Conservation (phyloP, 2,329 filamentous ascomycete genomes). For the Rhytidhysteron rufulum region DNA sequence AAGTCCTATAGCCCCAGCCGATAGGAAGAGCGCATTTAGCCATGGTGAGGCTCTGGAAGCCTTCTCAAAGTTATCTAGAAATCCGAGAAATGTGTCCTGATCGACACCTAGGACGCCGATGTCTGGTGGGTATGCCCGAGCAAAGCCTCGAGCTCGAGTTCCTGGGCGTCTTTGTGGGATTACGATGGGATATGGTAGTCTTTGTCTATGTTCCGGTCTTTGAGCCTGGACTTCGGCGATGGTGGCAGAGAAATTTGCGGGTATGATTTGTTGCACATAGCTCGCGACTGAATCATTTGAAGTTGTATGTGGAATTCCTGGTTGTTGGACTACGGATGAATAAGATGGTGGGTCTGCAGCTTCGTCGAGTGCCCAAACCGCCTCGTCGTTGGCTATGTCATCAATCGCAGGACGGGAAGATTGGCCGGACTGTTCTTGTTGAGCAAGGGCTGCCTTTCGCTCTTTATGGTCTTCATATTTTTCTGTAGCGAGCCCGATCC, state of each 20-base stretch:
- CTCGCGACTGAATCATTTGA: background rate
- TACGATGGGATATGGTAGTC: slow-evolving; percentile 1
- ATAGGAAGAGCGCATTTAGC: slow-evolving; percentile 9
- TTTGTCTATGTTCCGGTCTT: background rate
- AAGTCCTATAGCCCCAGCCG: slow-evolving; percentile 36
- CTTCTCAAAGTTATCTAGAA: slow-evolving; percentile 1
- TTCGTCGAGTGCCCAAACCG: slow-evolving; percentile 2
- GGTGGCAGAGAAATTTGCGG: background rate
- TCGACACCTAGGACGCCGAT: background rate
- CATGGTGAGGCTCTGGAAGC: slow-evolving; percentile 3
- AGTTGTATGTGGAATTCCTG: background rate
- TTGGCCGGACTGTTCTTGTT: no score
- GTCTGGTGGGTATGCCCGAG: background rate
- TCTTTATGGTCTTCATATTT: background rate
- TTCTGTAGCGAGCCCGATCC: background rate
- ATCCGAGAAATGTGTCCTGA: background rate
- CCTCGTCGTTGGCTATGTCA: background rate
- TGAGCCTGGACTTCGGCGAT: background rate
- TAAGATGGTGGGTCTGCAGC: slow-evolving; percentile 1
- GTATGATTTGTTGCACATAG: background rate
- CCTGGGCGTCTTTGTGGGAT: slow-evolving; percentile 1
- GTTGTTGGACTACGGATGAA: background rate
- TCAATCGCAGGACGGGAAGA: background rate
- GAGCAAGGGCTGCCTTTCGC: background rate
- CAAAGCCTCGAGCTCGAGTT: slow-evolving; percentile 1